These are phyloP conservation scores for Exophiala dermatitidis DNA, from an alignment of 2,329 filamentous ascomycete species.

Conservation along the genomic window DNA sequence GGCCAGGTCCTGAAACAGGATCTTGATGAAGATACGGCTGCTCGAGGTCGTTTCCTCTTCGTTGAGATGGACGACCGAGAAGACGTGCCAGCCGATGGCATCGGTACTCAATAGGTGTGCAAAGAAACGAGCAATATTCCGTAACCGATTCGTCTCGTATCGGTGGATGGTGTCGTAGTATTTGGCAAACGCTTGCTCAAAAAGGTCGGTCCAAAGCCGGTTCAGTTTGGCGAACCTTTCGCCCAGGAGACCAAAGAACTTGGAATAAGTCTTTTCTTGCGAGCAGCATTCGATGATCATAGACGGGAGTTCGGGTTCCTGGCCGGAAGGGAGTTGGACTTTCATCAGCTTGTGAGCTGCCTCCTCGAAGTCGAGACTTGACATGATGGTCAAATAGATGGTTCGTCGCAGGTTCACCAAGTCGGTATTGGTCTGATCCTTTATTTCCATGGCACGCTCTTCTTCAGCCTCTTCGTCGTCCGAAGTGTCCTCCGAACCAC, in stretches of 20 bases:
- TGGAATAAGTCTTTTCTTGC: conserved; percentile 93
- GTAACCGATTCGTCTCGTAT: conserved; percentile 88
- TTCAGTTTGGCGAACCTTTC: conserved; percentile 96
- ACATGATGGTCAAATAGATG: conserved; percentile 97
- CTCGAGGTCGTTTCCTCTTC: conserved; percentile 96
- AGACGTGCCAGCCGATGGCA: conserved; percentile 83
- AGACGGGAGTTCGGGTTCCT: conserved; percentile 83
- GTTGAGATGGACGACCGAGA: conserved; percentile 79
- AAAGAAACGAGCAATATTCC: conserved; percentile 93
- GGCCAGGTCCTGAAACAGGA: conserved; percentile 84
- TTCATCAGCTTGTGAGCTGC: conserved; percentile 95
- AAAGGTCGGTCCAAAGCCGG: conserved; percentile 85
- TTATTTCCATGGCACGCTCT: conserved; percentile 83
- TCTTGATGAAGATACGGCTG: conserved; percentile 97
- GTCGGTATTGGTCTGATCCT: conserved; percentile 94
- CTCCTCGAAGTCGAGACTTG: conserved; percentile 91
- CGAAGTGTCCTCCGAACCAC: conserved; percentile 50
- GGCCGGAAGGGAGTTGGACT: conserved; percentile 75
- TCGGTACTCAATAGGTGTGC: conserved; percentile 83
- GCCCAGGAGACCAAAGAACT: conserved; percentile 91
- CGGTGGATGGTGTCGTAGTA: conserved; percentile 98
- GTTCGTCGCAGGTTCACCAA: conserved; percentile 86
- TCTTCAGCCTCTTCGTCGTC: conserved; percentile 66
- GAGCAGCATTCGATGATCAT: conserved; percentile 98
- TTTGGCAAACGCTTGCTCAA: conserved; percentile 80